A percentile compares a stretch with the other conserved stretches of the same genome.
Conservation (phyloP, 345 rosid genomes). For the Rhizophora apiculata region DNA sequence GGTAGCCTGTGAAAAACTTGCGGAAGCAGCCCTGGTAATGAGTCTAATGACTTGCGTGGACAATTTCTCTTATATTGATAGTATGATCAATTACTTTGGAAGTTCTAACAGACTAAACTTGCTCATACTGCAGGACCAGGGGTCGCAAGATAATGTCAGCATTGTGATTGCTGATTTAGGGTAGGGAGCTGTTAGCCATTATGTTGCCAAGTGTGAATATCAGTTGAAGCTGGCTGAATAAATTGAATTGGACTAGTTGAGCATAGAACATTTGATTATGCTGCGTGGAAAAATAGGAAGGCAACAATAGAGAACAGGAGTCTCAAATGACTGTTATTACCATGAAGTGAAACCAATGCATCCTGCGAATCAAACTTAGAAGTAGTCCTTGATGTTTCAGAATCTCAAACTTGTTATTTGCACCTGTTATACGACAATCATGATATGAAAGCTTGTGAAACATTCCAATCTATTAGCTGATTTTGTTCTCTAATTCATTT, state of each 20-base stretch:
- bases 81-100: background rate
- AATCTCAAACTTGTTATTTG: too few relatives aligned
- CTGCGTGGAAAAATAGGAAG: too few relatives aligned
- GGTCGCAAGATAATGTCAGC: slow-evolving; percentile 76
- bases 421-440: background rate
- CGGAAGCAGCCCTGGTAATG: slow-evolving; percentile 69
- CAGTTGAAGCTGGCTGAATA: too few relatives aligned
- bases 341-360: too few relatives aligned
- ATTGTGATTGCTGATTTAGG: slow-evolving; percentile 80
- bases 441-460: background rate
- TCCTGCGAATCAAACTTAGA: too few relatives aligned
- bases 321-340: too few relatives aligned
- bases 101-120: slow-evolving; percentile 15
- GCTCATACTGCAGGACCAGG: slow-evolving; percentile 54
- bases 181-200: slow-evolving; percentile 27
- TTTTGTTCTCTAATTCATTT: slow-evolving; percentile 8
- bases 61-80: background rate
- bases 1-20: slow-evolving; percentile 89
- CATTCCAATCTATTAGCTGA: background rate
- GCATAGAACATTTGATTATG: too few relatives aligned
- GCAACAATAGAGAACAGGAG: too few relatives aligned
- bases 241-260: too few relatives aligned
- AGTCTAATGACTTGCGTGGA: slow-evolving; percentile 29
- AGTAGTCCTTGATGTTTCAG: too few relatives aligned
- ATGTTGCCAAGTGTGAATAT: too few relatives aligned